Base-by-base conservation (phyloP, 2,329 filamentous ascomycete genomes). In the Setomelanomma holmii region DNA sequence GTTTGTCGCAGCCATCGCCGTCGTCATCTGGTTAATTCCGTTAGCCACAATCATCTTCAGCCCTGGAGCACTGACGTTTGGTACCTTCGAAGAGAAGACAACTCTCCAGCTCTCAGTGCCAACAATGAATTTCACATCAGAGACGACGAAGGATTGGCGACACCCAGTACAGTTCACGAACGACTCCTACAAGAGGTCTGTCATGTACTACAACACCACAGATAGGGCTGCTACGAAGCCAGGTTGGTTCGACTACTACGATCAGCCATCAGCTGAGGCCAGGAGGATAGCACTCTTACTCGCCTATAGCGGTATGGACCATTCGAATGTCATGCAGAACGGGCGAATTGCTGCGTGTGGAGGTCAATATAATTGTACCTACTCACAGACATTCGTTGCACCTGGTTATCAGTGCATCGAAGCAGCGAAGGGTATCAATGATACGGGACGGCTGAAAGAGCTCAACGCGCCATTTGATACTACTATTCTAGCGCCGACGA, bases 31-130 rank as follows among this genome's bases (percentile, higher is more conserved):
- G 71, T 35, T 74, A 1, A 73, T 73, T 19, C 72, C 72, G 11
- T 44, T 75, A 17, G 72, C 72, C 4, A 73, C 71, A 3, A 71
- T 75, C 21, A 71, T 75, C 48, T 71, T 80, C 38, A 70, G 68
- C 5, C 72, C 72, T 10, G 69, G 69, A 21, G 66, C 72, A 2
- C 56, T 75, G 12, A 72, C 70, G 1, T 77, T 79, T 57, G 74
- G 57, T 50, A 72, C 44, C 21, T 71, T 53, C 17, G 48, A 63
- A 3, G 61, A 68, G 1, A 36, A 34, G 3, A 43, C 51, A n/a
- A 11, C 30, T 2, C 14, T 34, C 11, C 30, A 42, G 17, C 21
- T 42, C 8, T 14, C 21, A 14, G 63, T 72, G 1, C 64, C 66
- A 2, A 66, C 58, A 4, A 53, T 75, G 17, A 63, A 72, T 20